Evolutionary conservation across 2,329 filamentous ascomycete species (phyloP).

Genomic region (Aspergillus glaucus): DNA sequence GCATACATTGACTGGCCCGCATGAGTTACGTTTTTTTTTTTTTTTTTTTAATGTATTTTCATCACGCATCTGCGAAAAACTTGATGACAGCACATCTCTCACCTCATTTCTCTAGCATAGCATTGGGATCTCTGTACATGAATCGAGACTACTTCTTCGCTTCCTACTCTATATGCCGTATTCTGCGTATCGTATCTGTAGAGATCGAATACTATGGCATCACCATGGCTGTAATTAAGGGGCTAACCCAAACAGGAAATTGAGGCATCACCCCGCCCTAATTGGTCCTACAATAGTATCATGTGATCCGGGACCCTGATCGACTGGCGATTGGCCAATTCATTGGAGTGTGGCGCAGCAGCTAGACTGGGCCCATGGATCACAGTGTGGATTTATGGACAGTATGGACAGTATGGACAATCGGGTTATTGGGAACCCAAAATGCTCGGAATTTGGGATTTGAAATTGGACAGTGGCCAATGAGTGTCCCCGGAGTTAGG

Average conservation of each 20-base stretch:
- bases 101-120: too few relatives aligned
- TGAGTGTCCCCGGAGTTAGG: too few relatives aligned
- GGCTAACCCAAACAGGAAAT: too few relatives aligned
- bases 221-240: neutral
- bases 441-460: too few relatives aligned
- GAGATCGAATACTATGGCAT: neutral
- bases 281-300: too few relatives aligned
- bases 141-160: too few relatives aligned
- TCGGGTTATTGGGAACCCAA: too few relatives aligned
- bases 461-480: too few relatives aligned
- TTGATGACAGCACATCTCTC: neutral
- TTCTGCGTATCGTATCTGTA: neutral
- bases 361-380: neutral
- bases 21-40: slow-evolving; percentile 8
- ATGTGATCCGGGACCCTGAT: neutral
- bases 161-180: too few relatives aligned
- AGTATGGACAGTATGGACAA: too few relatives aligned
- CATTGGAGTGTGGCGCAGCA: neutral
- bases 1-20: neutral
- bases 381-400: neutral
- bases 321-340: neutral
- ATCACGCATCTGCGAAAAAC: neutral
- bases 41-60: neutral
- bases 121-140: too few relatives aligned
- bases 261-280: too few relatives aligned